Evolutionary conservation across 306 rosid species (phyloP), one percentile per base, ranked within the genome.

Genomic region (Mimosa pudica): DNA sequence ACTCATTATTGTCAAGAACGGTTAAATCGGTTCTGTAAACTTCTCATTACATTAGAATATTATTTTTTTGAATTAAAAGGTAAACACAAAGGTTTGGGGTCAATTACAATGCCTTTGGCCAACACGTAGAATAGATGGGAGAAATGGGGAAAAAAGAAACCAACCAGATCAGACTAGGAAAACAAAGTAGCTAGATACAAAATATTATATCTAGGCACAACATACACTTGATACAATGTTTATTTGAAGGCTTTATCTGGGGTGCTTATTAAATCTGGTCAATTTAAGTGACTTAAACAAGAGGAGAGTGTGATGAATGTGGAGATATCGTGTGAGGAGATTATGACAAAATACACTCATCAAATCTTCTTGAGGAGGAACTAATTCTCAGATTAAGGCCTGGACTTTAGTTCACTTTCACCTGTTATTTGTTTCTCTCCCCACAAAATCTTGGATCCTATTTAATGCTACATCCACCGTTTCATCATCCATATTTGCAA

Each of bases 291-390:
- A 88, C 88, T 82, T 76, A 77, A 44, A 95, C 90, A 13, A 92
- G 87, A 2, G 98, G 98, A 4, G 98, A 92, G 47, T 69, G 96
- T 77, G 97, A 92, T 54, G 97, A 93, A 81, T 85, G 97, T 6
- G 98, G 97, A 73, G 98, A 94, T 87, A 82, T 80, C 74, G 83
- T 80, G 73, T 76, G 97, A 10, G 93, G 90, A 10, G 93, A 89
- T 10, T 96, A 87, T 8, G 97, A 88, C 93, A 87, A 71, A 32
- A 82, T 85, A 67, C 75, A 76, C 55, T 95, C 97, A 11, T 92
- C 97, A 62, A 80, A 85, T 77, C 85, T 87, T 79, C 87, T 79
- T 10, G 84, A 68, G 1, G 87, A 74, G 84, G 89, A 90, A 81
- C 94, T 92, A 1, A 95, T 82, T 62, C 89, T 51, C 0, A 92